A percentile compares a stretch with the other conserved stretches of the same genome.
Evolutionary conservation across 2,329 filamentous ascomycete genomes (phyloP).

Genomic region (Xylaria sp.): DNA sequence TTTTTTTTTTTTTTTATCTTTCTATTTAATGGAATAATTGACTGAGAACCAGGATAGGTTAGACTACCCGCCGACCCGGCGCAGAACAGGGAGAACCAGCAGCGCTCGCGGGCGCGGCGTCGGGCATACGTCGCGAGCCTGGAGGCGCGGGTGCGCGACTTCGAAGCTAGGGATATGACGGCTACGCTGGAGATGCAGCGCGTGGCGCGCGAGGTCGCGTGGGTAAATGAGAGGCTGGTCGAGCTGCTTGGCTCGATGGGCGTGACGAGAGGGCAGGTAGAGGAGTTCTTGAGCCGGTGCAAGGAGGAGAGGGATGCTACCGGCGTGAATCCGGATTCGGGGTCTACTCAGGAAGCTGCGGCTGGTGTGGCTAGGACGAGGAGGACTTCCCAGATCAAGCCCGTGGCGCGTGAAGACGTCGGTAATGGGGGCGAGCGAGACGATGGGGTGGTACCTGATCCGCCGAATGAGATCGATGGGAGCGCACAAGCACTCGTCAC

Average conservation of each 20-base stretch:
- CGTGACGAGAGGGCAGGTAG: constrained; percentile 54
- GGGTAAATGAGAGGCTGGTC: constrained; percentile 60
- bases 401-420: background rate
- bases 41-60: constrained; percentile 23
- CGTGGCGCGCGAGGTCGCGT: constrained; percentile 61
- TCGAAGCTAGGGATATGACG: constrained; percentile 60
- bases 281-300: constrained; percentile 49
- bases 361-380: too few relatives aligned
- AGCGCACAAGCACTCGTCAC: constrained; percentile 36
- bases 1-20: background rate
- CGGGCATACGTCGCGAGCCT: constrained; percentile 62
- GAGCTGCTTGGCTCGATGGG: constrained; percentile 56
- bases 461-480: background rate
- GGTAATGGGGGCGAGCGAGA: background rate
- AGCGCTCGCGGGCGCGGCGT: constrained; percentile 62
- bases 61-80: constrained; percentile 39
- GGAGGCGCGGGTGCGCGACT: constrained; percentile 58
- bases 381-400: background rate
- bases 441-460: background rate
- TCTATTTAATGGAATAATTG: background rate
- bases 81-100: constrained; percentile 61
- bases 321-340: background rate
- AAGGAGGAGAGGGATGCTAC: constrained; percentile 41
- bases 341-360: background rate
- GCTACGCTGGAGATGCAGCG: constrained; percentile 66